Conservation (phyloP, 1,139 yeast genomes). For the Pichia sp. region DNA sequence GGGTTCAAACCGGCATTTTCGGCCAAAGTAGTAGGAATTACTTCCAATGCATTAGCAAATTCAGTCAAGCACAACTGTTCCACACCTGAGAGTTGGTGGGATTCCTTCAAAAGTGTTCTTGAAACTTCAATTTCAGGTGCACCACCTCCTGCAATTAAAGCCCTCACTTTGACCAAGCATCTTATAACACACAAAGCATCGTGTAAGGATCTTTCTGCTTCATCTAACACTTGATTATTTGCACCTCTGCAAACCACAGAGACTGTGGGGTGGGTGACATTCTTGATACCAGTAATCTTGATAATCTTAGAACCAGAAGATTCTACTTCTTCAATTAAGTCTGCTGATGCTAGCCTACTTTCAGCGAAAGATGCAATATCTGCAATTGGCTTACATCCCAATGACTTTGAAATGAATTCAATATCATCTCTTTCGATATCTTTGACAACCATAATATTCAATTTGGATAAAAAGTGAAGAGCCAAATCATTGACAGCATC, state of each 20-base stretch:
- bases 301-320: constrained; percentile 91
- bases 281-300: constrained; percentile 81
- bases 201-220: constrained; percentile 93
- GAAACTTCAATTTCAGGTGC: constrained; percentile 97
- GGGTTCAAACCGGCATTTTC: constrained; percentile 97
- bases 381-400: constrained; percentile 95
- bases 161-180: constrained; percentile 90
- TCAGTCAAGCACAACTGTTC: constrained; percentile 95
- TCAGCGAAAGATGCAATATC: constrained; percentile 90
- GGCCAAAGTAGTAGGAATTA: constrained; percentile 93
- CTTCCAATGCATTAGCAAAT: constrained; percentile 92
- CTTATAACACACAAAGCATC: constrained; percentile 96
- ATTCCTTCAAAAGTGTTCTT: constrained; percentile 70
- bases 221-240: constrained; percentile 82
- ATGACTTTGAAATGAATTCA: constrained; percentile 85
- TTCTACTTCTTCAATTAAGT: constrained; percentile 86
- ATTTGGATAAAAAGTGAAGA: constrained; percentile 85
- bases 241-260: constrained; percentile 95
- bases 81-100: constrained; percentile 76
- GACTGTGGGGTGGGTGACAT: constrained; percentile 65
- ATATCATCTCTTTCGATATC: constrained; percentile 97
- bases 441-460: constrained; percentile 89
- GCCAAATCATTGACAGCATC: constrained; percentile 98
- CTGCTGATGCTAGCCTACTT: constrained; percentile 89
- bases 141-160: constrained; percentile 97